Evolutionary conservation across 305 asterid species (phyloP).

Genomic region (Caryopteris hybrid): DNA sequence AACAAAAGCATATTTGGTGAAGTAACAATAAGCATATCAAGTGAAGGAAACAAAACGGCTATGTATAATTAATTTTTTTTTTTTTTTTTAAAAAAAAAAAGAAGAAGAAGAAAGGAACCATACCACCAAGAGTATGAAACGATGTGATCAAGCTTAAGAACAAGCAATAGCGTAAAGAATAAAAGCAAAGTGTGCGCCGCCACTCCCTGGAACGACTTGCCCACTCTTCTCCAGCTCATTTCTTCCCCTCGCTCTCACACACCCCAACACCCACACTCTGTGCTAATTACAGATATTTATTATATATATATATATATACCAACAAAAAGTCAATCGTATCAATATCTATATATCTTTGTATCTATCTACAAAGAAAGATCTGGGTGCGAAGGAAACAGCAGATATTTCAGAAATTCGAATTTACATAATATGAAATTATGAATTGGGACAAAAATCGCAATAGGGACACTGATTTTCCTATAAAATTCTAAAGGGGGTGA

Average conservation of each 20-base stretch:
- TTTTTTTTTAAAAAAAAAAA: background rate
- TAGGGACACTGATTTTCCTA: background rate
- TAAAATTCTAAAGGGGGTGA: background rate
- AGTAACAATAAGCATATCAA: background rate
- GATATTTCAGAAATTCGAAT: conserved; percentile 15
- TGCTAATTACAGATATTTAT: conserved; percentile 10
- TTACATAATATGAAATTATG: background rate
- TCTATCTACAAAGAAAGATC: conserved; percentile 1
- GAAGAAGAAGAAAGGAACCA: conserved; percentile 13
- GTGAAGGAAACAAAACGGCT: background rate
- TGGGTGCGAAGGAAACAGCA: background rate
- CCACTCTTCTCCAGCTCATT: conserved; percentile 96
- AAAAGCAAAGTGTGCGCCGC: conserved; percentile 71
- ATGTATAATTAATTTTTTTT: too few relatives aligned
- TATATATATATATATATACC: background rate
- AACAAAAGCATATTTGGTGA: background rate
- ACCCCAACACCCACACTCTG: conserved; percentile 9
- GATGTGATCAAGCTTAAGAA: conserved; percentile 76
- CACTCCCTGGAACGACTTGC: conserved; percentile 70
- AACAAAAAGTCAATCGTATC: background rate
- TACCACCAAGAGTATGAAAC: conserved; percentile 88
- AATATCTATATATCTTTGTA: background rate
- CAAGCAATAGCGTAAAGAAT: conserved; percentile 66
- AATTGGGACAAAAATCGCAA: conserved; percentile 8
- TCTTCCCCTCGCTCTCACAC: conserved; percentile 23